Evolutionary conservation across 371 early-diverging fungal genomes (phyloP), one percentile per base, ranked within the genome.

Genomic region (Mucor irregularis): DNA sequence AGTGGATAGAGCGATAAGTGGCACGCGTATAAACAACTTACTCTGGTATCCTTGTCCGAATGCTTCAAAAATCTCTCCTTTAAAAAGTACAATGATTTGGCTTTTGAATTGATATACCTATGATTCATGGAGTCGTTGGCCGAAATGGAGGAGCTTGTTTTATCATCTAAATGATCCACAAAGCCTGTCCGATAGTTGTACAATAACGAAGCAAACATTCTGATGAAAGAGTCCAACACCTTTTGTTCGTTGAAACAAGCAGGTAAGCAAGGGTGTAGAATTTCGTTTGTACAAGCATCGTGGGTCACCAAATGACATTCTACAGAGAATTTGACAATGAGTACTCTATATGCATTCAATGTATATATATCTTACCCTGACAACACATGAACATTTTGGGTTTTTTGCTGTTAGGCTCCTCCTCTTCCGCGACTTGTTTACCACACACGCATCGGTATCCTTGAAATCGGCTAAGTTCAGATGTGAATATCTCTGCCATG

Each of bases 121-220:
- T n/a, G n/a, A n/a, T n/a, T n/a, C n/a, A n/a, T n/a, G n/a, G n/a
- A n/a, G n/a, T 44, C 66, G 29, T 37, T 56, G 13, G 45, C 54
- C 7, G 57, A 39, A 33, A 52, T 52, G 3, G 55, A 35, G 6
- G 40, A 17, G 13, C 37, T 58, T 16, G 52, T 46, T 22, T 43
- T 43, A 30, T 62, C 65, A 4, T 73, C 68, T 6, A 62, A 33
- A 29, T 69, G 67, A 30, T 75, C 70, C 26, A 71, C 54, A 53
- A 83, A 75, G 0, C 82, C 82, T 9, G 77, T 43, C 34, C 93
- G 72, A 64, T 92, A 92, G 46, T 85, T 77, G 55, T 84, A 87
- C 43, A 92, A 63, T 14, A 92, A 68, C 0, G 91, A 88, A 3
- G 90, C 88, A 76, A 90, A 91, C 68, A 89, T 82, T 51, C 87